A percentile compares a stretch with the other conserved stretches of the same genome.
phyloP scores from a whole-genome alignment of 2,329 filamentous ascomycete species.

The Aspergillus thermomutatus region DNA sequence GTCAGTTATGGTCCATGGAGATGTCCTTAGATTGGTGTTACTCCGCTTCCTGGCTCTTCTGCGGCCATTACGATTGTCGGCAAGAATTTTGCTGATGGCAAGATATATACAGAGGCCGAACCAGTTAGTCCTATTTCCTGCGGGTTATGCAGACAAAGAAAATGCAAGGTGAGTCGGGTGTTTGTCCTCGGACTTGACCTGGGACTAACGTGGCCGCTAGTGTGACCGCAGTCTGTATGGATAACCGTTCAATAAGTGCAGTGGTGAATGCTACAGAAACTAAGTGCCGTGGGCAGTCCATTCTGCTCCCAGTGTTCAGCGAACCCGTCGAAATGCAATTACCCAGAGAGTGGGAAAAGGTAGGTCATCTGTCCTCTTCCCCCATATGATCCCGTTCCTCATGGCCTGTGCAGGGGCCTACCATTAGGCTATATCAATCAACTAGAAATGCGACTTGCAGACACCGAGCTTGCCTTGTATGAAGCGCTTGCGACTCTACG shows the following conservation, averaged over 20 bases:
- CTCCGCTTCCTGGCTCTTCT: too few relatives aligned
- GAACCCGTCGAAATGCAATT: slow-evolving; percentile 12
- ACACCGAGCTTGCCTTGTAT: slow-evolving; percentile 27
- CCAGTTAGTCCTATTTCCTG: slow-evolving; percentile 8
- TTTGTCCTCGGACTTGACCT: too few relatives aligned
- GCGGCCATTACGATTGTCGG: not conserved
- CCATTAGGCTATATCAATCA: slow-evolving; percentile 38
- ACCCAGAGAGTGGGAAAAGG: slow-evolving; percentile 18
- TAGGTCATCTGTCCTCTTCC: not conserved
- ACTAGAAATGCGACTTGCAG: slow-evolving; percentile 36
- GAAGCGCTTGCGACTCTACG: slow-evolving; percentile 13
- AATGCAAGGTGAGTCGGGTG: slow-evolving; percentile 13
- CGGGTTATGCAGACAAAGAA: slow-evolving; percentile 17
- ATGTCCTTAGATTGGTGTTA: too few relatives aligned
- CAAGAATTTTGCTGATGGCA: not conserved
- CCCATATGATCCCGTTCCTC: not conserved
- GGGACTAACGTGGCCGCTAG: slow-evolving; percentile 1
- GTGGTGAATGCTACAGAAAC: not conserved
- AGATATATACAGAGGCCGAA: not conserved
- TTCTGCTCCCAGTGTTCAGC: slow-evolving; percentile 13
- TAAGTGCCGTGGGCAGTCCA: slow-evolving; percentile 7
- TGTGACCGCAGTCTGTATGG: slow-evolving; percentile 17
- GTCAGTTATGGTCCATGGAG: not conserved
- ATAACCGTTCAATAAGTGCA: not conserved
- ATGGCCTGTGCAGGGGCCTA: slow-evolving; percentile 8